Percentiles rank a stretch among this genome's conserved stretches.
Evolutionary conservation across 139 green algal species (phyloP).

Genomic region (Ostreobium quekettii): DNA sequence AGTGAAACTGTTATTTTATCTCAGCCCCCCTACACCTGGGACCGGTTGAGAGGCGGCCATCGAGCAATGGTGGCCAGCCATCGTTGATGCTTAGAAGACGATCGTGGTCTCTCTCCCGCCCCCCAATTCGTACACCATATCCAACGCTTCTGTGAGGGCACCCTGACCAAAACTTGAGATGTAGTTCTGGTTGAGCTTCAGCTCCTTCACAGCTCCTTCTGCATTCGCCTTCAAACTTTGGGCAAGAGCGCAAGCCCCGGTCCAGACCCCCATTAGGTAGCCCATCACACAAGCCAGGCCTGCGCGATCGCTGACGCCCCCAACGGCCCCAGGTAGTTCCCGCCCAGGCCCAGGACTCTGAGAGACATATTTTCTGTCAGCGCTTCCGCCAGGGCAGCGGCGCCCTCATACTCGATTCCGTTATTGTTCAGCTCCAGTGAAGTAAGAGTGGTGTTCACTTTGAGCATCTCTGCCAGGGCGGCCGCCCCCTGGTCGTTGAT

Average conservation of each 20-base stretch:
- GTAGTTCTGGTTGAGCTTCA: conserved; percentile 92
- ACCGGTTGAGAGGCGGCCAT: no score
- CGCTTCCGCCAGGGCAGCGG: conserved; percentile 26
- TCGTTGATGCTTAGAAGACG: no score
- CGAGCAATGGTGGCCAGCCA: no score
- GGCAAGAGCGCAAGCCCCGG: no score
- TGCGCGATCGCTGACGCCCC: conserved; percentile 61
- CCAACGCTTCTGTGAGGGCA: conserved; percentile 83
- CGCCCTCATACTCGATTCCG: conserved; percentile 23
- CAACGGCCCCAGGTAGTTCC: conserved; percentile 69
- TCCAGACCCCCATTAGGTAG: no score
- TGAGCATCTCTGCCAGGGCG: conserved; percentile 83
- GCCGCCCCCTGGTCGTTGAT: conserved; percentile 64
- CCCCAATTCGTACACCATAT: conserved; percentile 92
- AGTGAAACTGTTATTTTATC: no score
- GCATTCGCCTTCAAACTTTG: conserved; percentile 84
- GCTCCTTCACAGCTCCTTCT: conserved; percentile 57
- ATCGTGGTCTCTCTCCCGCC: conserved; percentile 61
- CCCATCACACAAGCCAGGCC: no score
- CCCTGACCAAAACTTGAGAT: conserved; percentile 88
- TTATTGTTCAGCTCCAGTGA: conserved; percentile 71
- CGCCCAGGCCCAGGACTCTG: conserved; percentile 61
- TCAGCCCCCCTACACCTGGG: no score
- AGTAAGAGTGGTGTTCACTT: conserved; percentile 80
- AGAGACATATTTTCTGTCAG: conserved; percentile 57